Evolutionary conservation across 2,329 filamentous ascomycete species (phyloP), one percentile per base, ranked within the genome.

Genomic region (Microcyclosporella mali): DNA sequence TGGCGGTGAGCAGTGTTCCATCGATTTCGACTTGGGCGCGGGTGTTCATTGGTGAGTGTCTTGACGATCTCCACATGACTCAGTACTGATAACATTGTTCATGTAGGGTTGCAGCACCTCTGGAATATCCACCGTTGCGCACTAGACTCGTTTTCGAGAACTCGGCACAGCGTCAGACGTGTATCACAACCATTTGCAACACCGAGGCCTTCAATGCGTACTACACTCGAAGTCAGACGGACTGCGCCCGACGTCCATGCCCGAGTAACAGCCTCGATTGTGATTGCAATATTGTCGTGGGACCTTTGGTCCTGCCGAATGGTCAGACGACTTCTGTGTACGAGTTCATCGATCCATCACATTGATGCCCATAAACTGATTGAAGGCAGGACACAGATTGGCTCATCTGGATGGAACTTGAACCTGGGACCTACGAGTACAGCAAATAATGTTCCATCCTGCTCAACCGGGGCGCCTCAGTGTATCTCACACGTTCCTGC

Each of bases 111-210:
- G 21, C 4, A 9, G 21, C 21, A 9, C 21, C 21, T 25, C 21
- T 15, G n/a, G n/a, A n/a, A n/a, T 39, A 33, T 7, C 47, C 53
- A 2, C 41, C 45, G 1, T 36, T 55, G 8, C 29, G 36, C 12
- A 56, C 55, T 4, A 45, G 43, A 6, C 10, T 52, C 3, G 35
- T 41, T 1, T 56, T 57, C 37, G 40, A 50, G 12, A 52, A 56
- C n/a, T 38, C 46, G 9, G 35, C 37, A 1, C 31, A 29, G 2
- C 37, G 45, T 2, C 39, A 37, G 7, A 57, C 53, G 2, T 57
- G 55, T 32, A 53, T 52, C 15, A 55, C 53, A 1, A 56, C 53
- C 0, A 34, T 31, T 7, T 57, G 55, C 33, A 55, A 56, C 17
- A 50, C 51, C 3, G 41, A 39, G 11, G 40, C 29, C 3, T 56